Evolutionary conservation across 805 yeast species (phyloP), one percentile per base, ranked within the genome.

Genomic region (Millerozyma miso): DNA sequence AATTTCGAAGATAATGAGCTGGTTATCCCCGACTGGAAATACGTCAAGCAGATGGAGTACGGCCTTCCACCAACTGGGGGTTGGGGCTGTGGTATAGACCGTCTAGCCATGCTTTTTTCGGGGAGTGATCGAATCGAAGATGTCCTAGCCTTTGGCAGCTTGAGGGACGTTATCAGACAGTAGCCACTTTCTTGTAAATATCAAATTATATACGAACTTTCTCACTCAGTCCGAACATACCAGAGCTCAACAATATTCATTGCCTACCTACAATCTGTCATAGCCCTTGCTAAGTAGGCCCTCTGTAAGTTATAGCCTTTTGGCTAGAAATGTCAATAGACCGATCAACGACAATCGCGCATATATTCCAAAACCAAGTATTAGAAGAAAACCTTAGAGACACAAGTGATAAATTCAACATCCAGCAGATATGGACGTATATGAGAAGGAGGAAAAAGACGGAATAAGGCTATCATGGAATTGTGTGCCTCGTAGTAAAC

Each of bases 61-160:
- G 98, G 96, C 1, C 76, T 93, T 67, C 97, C 98, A 3, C 99
- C 99, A 1, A 91, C 97, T 3, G 98, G 96, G 2, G 99, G 99
- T 0, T 87, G 97, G 87, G 99, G 99, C 0, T 67, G 95, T 46
- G 99, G 99, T 0, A 74, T 93, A 16, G 99, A 93, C 57, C 64
- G 99, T 41, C 62, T 93, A 31, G 81, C 83, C 40, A 88, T 91
- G 97, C 61, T 88, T 15, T 65, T 91, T 26, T 74, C 85, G 3
- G 82, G 78, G 0, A 63, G 75, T 33, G 67, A 67, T 16, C 69
- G 96, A 20, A 89, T 93, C 14, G 91, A 84, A 41, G 77, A 78
- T 10, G 95, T 88, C 1, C 60, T 88, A 29, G 68, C 84, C 0
- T 88, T 88, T 62, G 96, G 96, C 0, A 77, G 77, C 38, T 54